Conservation (phyloP, 1,139 yeast genomes). For the Eremothecium coryli region DNA sequence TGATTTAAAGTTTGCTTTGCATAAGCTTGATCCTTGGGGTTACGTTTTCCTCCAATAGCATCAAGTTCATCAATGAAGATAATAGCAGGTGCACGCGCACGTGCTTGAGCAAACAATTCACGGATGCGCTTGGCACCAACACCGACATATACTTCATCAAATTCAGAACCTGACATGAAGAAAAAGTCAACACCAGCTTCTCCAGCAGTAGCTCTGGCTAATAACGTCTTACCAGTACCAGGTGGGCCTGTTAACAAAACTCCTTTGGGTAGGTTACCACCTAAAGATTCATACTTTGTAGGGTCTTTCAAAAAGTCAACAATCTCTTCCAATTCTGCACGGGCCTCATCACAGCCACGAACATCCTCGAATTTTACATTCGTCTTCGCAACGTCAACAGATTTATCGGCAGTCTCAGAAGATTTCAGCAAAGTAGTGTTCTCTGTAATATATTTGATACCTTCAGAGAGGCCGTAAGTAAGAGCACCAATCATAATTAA, state of each 20-base stretch:
- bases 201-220: constrained; percentile 98
- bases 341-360: constrained; percentile 97
- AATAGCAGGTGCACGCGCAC: constrained; percentile 94
- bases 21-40: constrained; percentile 95
- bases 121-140: constrained; percentile 98
- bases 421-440: constrained; percentile 77
- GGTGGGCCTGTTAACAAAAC: constrained; percentile 97
- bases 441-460: constrained; percentile 71
- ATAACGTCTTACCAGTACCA: constrained; percentile 96
- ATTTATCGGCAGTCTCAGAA: constrained; percentile 62
- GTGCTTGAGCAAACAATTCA: constrained; percentile 85
- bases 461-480: constrained; percentile 66
- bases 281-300: constrained; percentile 87
- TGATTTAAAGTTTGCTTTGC: constrained; percentile 96
- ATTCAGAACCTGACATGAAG: constrained; percentile 97
- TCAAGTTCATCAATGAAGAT: constrained; percentile 94
- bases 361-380: constrained; percentile 88
- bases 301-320: constrained; percentile 96
- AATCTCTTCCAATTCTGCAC: constrained; percentile 92
- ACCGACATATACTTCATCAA: constrained; percentile 96
- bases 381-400: constrained; percentile 76
- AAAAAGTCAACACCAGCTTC: constrained; percentile 99
- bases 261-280: constrained; percentile 97
- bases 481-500: constrained; percentile 66
- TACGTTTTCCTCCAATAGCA: constrained; percentile 97